A percentile compares a stretch with the other conserved stretches of the same genome.
phyloP scores from a whole-genome alignment of 2,329 filamentous ascomycete species.

The Aspergillus neoniger region DNA sequence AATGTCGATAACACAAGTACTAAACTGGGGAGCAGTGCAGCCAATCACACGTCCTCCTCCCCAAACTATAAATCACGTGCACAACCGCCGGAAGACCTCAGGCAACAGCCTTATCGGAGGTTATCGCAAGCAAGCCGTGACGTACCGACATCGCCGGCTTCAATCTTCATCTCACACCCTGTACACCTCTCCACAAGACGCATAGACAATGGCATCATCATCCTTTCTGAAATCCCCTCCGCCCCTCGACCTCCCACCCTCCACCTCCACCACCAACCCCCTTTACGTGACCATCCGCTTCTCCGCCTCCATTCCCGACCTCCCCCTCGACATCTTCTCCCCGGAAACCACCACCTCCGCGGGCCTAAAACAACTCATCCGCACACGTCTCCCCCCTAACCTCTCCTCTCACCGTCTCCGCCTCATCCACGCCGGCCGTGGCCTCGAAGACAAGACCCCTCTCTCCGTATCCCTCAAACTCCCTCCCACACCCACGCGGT shows the following conservation, averaged over 20 bases:
- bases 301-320: conserved; percentile 79
- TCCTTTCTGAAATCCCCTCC: conserved; percentile 19
- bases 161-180: too few relatives aligned
- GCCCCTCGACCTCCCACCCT: background rate
- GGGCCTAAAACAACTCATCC: conserved; percentile 79
- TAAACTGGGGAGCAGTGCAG: too few relatives aligned
- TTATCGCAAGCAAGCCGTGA: background rate
- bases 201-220: conserved; percentile 22
- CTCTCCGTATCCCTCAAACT: conserved; percentile 69
- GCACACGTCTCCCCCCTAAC: conserved; percentile 64
- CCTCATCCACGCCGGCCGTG: conserved; percentile 85
- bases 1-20: background rate
- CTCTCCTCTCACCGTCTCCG: conserved; percentile 72
- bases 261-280: conserved; percentile 15
- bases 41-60: background rate
- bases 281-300: conserved; percentile 88
- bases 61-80: background rate
- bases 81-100: background rate
- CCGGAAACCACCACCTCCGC: conserved; percentile 72
- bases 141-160: background rate
- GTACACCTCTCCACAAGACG: background rate
- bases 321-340: conserved; percentile 71
- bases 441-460: conserved; percentile 72
- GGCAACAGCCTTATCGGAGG: background rate
- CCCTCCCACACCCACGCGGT: conserved; percentile 57